Evolutionary conservation across 495 filamentous ascomycete genomes (phyloP).

Genomic region (Neurospora sp.): DNA sequence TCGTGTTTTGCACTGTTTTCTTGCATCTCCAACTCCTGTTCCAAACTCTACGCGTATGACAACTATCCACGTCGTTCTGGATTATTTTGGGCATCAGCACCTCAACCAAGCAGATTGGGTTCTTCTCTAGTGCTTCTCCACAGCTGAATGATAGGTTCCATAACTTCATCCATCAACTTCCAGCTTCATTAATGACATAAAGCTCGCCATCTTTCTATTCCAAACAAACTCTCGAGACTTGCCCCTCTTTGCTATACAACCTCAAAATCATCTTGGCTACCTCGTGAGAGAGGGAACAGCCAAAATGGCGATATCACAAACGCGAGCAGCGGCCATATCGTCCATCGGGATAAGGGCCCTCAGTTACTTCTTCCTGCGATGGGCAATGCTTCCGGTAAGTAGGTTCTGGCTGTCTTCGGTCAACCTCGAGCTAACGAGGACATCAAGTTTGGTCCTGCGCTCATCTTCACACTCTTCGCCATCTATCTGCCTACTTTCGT

Average conservation of each 20-base stretch:
- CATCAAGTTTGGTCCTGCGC: constrained; percentile 45
- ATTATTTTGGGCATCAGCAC: background rate
- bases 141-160: background rate
- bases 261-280: background rate
- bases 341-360: constrained; percentile 50
- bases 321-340: constrained; percentile 21
- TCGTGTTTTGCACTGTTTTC: background rate
- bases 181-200: background rate
- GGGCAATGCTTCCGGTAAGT: constrained; percentile 50
- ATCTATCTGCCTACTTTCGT: constrained; percentile 65
- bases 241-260: background rate
- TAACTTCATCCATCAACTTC: background rate
- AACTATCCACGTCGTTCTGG: background rate
- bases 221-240: background rate
- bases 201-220: background rate
- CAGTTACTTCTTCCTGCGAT: constrained; percentile 73
- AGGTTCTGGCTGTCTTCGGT: background rate
- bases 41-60: background rate
- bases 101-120: background rate
- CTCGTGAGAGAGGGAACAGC: background rate
- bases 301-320: constrained; percentile 18
- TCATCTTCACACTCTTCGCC: constrained; percentile 59
- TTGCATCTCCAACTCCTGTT: background rate
- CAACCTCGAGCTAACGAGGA: constrained; percentile 7
- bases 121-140: background rate